A percentile compares a stretch with the other conserved stretches of the same genome.
These are phyloP conservation scores for Aspergillus candidus DNA, from an alignment of 2,329 filamentous ascomycete species.

Conservation along the genomic window DNA sequence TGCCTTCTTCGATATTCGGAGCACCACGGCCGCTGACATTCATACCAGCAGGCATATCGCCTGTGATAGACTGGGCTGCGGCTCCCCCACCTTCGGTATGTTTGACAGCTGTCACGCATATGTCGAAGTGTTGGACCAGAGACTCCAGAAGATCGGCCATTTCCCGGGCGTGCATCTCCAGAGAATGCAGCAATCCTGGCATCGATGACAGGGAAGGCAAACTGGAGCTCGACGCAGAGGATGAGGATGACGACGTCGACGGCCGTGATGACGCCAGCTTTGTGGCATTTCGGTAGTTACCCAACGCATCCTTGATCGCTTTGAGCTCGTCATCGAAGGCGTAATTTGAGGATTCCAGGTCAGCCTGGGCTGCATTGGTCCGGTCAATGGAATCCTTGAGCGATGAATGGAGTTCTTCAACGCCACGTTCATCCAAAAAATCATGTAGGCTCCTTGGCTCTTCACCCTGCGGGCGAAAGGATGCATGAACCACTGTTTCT, in stretches of 20 bases:
- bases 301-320: constrained; percentile 55
- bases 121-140: constrained; percentile 81
- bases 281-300: constrained; percentile 35
- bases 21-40: constrained; percentile 32
- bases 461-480: constrained; percentile 46
- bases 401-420: constrained; percentile 52
- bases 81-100: constrained; percentile 78
- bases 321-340: constrained; percentile 71
- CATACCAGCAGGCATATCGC: constrained; percentile 53
- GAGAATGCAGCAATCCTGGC: constrained; percentile 51
- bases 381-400: constrained; percentile 57
- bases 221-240: constrained; percentile 27
- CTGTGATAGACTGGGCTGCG: constrained; percentile 59
- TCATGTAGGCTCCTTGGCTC: constrained; percentile 56
- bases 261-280: constrained; percentile 35
- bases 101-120: constrained; percentile 84
- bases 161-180: constrained; percentile 69
- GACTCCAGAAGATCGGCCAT: constrained; percentile 78
- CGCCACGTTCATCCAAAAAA: constrained; percentile 59
- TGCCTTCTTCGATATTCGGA: constrained; percentile 27
- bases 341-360: constrained; percentile 47
- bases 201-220: constrained; percentile 39
- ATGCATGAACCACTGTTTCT: constrained; percentile 53
- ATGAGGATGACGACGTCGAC: constrained; percentile 30
- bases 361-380: constrained; percentile 55